Conservation (phyloP, 805 yeast species). For the Schwanniomyces pseudopolymorphus region DNA sequence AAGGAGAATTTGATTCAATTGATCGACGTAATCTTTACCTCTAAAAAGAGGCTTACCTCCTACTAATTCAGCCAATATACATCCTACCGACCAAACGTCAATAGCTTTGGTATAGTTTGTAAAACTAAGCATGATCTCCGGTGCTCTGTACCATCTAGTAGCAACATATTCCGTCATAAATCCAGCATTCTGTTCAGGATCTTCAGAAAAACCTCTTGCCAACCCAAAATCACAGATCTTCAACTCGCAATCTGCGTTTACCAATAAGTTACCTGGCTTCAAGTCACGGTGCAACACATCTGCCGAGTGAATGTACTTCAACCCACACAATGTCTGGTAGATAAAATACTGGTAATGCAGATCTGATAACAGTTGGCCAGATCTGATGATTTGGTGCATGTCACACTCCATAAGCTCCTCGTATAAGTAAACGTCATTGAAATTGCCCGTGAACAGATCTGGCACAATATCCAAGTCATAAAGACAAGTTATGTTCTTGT, state of each 20-base stretch:
- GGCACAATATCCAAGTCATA: slow-evolving; percentile 94
- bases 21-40: slow-evolving; percentile 96
- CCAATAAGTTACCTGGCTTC: slow-evolving; percentile 90
- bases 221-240: slow-evolving; percentile 96
- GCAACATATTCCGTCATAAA: slow-evolving; percentile 97
- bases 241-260: slow-evolving; percentile 94
- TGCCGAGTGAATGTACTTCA: slow-evolving; percentile 86
- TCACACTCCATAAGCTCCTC: slow-evolving; percentile 99
- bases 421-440: slow-evolving; percentile 89
- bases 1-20: slow-evolving; percentile 80
- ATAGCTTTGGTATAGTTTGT: slow-evolving; percentile 95
- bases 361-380: slow-evolving; percentile 91
- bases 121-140: slow-evolving; percentile 93
- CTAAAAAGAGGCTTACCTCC: slow-evolving; percentile 91
- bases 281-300: slow-evolving; percentile 92
- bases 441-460: slow-evolving; percentile 54
- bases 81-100: slow-evolving; percentile 97
- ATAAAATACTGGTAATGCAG: slow-evolving; percentile 92
- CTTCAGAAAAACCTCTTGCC: slow-evolving; percentile 85
- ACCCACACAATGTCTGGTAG: slow-evolving; percentile 88
- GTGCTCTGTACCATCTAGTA: slow-evolving; percentile 98
- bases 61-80: slow-evolving; percentile 89
- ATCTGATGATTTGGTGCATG: slow-evolving; percentile 93
- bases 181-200: slow-evolving; percentile 85
- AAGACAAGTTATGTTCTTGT: slow-evolving; percentile 91